phyloP scores from a whole-genome alignment of 2,329 filamentous ascomycete genomes.

The Ophiostoma perfectum region DNA sequence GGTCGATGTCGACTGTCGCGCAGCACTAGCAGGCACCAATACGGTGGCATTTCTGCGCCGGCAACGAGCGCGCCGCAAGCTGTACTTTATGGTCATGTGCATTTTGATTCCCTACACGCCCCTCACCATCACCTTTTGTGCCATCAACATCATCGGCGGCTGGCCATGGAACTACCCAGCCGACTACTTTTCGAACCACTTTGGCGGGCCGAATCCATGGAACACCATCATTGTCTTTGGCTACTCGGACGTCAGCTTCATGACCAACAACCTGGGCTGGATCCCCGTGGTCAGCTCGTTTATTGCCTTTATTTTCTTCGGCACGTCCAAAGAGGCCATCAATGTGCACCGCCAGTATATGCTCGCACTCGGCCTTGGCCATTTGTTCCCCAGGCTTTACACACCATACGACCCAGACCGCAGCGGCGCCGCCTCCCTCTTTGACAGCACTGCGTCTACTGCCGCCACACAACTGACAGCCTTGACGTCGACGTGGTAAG shows the following conservation, averaged over 20 bases:
- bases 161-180: constrained; percentile 35
- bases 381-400: constrained; percentile 39
- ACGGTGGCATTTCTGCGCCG: constrained; percentile 38
- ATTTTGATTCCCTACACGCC: constrained; percentile 50
- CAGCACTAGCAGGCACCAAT: constrained; percentile 38
- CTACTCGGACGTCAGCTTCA: constrained; percentile 38
- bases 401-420: constrained; percentile 32
- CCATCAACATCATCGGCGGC: constrained; percentile 38
- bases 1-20: constrained; percentile 39
- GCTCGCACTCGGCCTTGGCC: constrained; percentile 40
- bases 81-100: constrained; percentile 51
- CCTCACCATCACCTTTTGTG: constrained; percentile 39
- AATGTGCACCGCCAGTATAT: constrained; percentile 43
- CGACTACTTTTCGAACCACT: constrained; percentile 41
- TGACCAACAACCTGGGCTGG: constrained; percentile 44
- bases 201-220: constrained; percentile 39
- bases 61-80: constrained; percentile 45
- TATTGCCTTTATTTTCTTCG: constrained; percentile 51
- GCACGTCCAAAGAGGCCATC: constrained; percentile 49
- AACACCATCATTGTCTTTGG: constrained; percentile 44
- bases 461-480: constrained; percentile 12
- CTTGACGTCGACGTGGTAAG: constrained; percentile 1
- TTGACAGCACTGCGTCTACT: constrained; percentile 14
- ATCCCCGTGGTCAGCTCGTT: constrained; percentile 44
- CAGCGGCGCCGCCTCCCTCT: not conserved